These are phyloP conservation scores for Insectozyma bohioensis DNA, from an alignment of 1,139 yeast species.

Conservation along the genomic window DNA sequence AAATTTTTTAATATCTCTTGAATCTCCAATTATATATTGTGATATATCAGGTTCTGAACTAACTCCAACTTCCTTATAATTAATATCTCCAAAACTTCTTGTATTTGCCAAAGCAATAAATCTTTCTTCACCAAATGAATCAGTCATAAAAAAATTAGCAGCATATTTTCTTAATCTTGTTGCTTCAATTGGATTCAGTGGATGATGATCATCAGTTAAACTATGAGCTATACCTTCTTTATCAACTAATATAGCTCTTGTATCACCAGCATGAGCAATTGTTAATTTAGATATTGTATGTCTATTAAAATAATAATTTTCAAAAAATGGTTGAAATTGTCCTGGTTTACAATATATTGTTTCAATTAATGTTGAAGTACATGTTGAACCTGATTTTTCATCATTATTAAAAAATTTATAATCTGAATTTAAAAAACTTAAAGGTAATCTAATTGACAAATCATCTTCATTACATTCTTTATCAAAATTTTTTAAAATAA, in stretches of 20 bases:
- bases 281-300: constrained; percentile 68
- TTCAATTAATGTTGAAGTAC: constrained; percentile 75
- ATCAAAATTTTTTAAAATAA: constrained; percentile 18
- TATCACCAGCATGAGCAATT: constrained; percentile 94
- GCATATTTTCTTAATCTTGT: constrained; percentile 66
- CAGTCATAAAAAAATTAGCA: constrained; percentile 77
- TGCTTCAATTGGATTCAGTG: constrained; percentile 78
- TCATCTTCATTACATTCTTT: constrained; percentile 40
- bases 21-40: constrained; percentile 62
- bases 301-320: constrained; percentile 66
- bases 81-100: constrained; percentile 85
- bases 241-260: constrained; percentile 82
- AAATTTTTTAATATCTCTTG: constrained; percentile 29
- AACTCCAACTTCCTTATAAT: constrained; percentile 79
- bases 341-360: constrained; percentile 38
- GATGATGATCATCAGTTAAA: constrained; percentile 81
- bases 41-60: constrained; percentile 89
- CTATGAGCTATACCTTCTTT: constrained; percentile 75
- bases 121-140: constrained; percentile 91
- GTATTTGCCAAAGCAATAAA: constrained; percentile 87
- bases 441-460: constrained; percentile 56
- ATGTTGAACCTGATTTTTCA: constrained; percentile 71
- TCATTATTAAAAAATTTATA: constrained; percentile 35
- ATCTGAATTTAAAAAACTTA: constrained; percentile 65
- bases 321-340: constrained; percentile 28